Percentiles rank a stretch among this genome's conserved stretches.
phyloP scores from a whole-genome alignment of 306 rosid species.

The Acacia melanoxylon region DNA sequence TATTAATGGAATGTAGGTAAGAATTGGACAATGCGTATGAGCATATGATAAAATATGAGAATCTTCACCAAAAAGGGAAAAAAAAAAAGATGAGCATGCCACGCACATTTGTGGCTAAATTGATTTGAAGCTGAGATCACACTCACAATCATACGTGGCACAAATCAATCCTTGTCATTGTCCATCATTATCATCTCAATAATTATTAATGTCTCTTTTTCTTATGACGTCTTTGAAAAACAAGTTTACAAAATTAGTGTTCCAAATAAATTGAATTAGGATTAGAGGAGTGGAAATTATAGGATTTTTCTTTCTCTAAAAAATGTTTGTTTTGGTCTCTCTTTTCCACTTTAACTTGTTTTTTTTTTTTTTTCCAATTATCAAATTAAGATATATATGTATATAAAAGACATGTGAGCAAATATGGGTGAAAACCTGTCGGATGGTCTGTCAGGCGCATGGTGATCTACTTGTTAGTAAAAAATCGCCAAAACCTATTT shows the following conservation, averaged over 20 bases:
- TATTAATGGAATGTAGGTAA: neutral
- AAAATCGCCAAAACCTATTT: no score
- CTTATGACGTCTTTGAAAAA: neutral
- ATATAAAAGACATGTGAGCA: no score
- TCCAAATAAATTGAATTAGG: neutral
- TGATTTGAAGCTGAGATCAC: neutral
- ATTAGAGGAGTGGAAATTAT: neutral
- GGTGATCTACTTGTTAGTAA: no score
- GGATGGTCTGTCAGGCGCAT: no score
- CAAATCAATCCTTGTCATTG: neutral
- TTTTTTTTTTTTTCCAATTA: no score
- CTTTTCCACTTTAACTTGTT: neutral
- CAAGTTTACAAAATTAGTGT: neutral
- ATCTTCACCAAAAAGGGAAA: no score
- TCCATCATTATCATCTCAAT: neutral
- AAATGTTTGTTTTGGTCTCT: neutral
- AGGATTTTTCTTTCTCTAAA: no score
- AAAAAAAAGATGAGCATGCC: slow-evolving; percentile 26
- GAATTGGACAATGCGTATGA: neutral
- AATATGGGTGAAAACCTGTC: no score
- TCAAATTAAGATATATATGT: no score
- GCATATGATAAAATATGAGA: no score
- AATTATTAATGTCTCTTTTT: slow-evolving; percentile 4
- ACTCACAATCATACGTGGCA: slow-evolving; percentile 15
- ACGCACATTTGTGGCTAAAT: slow-evolving; percentile 14